phyloP scores from a whole-genome alignment of 169 alveolate genomes.

The Babesia divergens region DNA sequence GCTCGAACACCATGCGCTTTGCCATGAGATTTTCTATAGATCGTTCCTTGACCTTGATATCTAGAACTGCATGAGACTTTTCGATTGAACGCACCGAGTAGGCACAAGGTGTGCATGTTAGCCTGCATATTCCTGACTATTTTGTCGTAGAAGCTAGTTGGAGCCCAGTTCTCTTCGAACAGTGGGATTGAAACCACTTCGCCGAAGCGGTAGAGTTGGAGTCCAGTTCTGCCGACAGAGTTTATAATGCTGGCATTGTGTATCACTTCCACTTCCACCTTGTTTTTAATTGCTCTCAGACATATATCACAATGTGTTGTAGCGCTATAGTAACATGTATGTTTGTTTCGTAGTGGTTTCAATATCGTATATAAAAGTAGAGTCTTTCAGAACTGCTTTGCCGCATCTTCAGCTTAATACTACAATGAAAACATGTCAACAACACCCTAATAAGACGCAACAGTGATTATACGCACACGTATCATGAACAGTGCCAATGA shows the following conservation, averaged over 20 bases:
- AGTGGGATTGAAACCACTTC: conserved; percentile 97
- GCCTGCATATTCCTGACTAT: conserved; percentile 84
- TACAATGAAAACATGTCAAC: no score
- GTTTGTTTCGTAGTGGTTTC: no score
- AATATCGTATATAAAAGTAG: no score
- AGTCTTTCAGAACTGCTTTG: no score
- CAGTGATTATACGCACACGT: no score
- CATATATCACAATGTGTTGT: conserved; percentile 94
- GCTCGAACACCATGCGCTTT: conserved; percentile 90
- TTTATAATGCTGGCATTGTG: conserved; percentile 92
- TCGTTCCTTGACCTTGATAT: conserved; percentile 96
- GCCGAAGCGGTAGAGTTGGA: conserved; percentile 94
- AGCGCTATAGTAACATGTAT: conserved; percentile 77
- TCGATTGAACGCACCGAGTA: conserved; percentile 71
- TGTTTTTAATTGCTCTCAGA: conserved; percentile 86
- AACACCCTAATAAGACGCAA: no score
- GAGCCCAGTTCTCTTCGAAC: conserved; percentile 96
- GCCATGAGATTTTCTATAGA: conserved; percentile 91
- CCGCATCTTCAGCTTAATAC: no score
- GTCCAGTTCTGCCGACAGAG: conserved; percentile 82
- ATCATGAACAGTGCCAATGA: no score
- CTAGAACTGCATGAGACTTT: conserved; percentile 54
- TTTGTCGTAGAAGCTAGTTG: conserved; percentile 94
- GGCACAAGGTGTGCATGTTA: conserved; percentile 93
- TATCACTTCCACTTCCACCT: conserved; percentile 88